Evolutionary conservation across 192 early-diverging fungal genomes (phyloP).

Genomic region (Linnemannia hyalina): DNA sequence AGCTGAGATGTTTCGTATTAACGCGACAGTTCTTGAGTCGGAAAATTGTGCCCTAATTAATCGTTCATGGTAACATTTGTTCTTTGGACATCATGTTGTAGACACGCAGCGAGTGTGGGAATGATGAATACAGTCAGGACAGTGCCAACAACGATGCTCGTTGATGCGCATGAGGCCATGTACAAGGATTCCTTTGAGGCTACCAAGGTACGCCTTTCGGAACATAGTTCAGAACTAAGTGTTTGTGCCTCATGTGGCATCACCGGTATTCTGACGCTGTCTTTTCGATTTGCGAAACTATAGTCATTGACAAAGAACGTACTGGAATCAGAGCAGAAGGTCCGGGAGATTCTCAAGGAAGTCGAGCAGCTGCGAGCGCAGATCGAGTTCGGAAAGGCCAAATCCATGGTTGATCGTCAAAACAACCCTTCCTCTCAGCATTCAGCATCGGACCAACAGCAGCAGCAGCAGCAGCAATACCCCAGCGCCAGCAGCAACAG

Average conservation of each 20-base stretch:
- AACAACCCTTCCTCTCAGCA: background rate
- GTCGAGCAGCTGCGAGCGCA: constrained; percentile 34
- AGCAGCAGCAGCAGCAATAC: background rate
- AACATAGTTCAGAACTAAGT: too few relatives aligned
- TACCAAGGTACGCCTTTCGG: constrained; percentile 20
- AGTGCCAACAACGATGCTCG: constrained; percentile 16
- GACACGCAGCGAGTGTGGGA: constrained; percentile 26
- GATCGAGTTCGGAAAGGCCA: constrained; percentile 21
- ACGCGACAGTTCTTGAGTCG: background rate
- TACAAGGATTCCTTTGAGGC: constrained; percentile 47
- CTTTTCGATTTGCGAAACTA: background rate
- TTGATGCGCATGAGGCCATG: constrained; percentile 54
- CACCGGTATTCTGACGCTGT: background rate
- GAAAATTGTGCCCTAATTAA: background rate
- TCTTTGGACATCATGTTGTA: background rate
- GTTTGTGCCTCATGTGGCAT: background rate
- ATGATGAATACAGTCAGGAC: constrained; percentile 42
- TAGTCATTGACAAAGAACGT: constrained; percentile 40
- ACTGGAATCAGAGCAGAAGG: constrained; percentile 27
- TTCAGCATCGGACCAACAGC: background rate
- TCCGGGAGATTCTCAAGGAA: constrained; percentile 29
- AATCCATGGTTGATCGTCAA: background rate
- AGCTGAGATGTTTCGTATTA: background rate
- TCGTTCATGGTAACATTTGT: background rate
- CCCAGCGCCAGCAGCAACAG: background rate